A percentile compares a stretch with the other conserved stretches of the same genome.
Conservation (phyloP, 192 early-diverging fungal species). For the Coemansia aciculifera region DNA sequence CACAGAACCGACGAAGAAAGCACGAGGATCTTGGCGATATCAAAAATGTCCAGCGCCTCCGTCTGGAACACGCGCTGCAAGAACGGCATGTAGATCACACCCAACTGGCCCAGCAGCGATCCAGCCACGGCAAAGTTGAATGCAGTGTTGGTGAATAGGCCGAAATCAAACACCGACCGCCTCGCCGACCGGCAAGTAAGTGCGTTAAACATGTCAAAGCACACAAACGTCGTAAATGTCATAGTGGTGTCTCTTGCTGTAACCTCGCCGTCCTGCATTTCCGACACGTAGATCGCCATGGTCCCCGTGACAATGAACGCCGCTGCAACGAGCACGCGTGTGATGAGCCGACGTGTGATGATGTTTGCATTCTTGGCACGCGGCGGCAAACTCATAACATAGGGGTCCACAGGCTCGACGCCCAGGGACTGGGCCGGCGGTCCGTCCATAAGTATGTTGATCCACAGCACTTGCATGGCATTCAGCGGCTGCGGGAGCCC, state of each 20-base stretch:
- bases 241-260: conserved; percentile 84
- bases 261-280: conserved; percentile 72
- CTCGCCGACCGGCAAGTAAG: conserved; percentile 84
- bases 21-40: conserved; percentile 67
- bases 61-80: conserved; percentile 95
- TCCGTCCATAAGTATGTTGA: conserved; percentile 98
- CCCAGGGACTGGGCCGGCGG: conserved; percentile 97
- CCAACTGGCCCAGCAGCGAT: conserved; percentile 81
- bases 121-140: conserved; percentile 82
- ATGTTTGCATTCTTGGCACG: conserved; percentile 77
- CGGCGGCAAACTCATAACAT: conserved; percentile 87
- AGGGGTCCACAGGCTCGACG: conserved; percentile 91
- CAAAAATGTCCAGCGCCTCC: conserved; percentile 72
- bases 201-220: conserved; percentile 96
- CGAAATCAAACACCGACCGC: conserved; percentile 78
- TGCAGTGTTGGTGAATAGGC: conserved; percentile 84
- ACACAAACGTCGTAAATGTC: conserved; percentile 96
- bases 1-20: conserved; percentile 78
- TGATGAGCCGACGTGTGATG: conserved; percentile 69
- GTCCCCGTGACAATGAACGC: conserved; percentile 82
- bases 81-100: conserved; percentile 87
- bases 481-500: conserved; percentile 90
- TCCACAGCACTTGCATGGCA: conserved; percentile 99
- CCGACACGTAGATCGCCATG: conserved; percentile 74
- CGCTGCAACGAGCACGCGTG: conserved; percentile 77